Base-by-base conservation (phyloP, 2,329 filamentous ascomycete genomes). In the Graphilbum fragrans region DNA sequence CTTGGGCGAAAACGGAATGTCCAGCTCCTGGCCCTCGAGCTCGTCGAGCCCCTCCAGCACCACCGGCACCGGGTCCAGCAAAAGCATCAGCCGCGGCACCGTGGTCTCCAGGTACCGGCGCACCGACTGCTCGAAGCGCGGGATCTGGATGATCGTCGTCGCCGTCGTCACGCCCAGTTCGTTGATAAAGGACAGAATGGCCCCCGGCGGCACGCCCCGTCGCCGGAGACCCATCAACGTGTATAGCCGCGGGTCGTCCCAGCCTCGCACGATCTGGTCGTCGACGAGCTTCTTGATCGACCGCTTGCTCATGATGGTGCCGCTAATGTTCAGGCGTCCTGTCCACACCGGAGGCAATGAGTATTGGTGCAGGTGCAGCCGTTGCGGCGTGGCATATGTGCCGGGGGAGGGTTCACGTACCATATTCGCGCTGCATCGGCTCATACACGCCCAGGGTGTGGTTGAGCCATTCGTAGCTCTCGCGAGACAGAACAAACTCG, bases 371-470 rank as follows among this genome's bases (percentile, higher is more conserved):
- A n/a, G n/a, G n/a, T n/a, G n/a, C n/a, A n/a, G n/a, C n/a, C n/a
- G n/a, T n/a, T n/a, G n/a, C n/a, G n/a, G n/a, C n/a, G n/a, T n/a
- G n/a, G n/a, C n/a, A n/a, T n/a, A n/a, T n/a, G n/a, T n/a, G n/a
- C n/a, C n/a, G n/a, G n/a, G n/a, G n/a, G n/a, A n/a, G n/a, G n/a
- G n/a, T 5, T n/a, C 3, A 37, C 35, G 16, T 46, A 17, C 65
- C 72, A 50, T 74, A 92, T 64, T 94, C 88, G 58, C 90, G 72
- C 70, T 96, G 90, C 86, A 94, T 94, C 1, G 90, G 87, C 54
- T 86, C 75, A 60, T 93, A 94, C 43, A 93, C 79, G 29, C 79
- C 85, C 14, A 94, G 69, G 11, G 77, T 74, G 60, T 86, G 79
- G 59, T 92, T 85, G 27, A 96, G 67, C 77, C 56, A 96, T 55